These are phyloP conservation scores for Colletotrichum nymphaeae DNA, from an alignment of 2,329 filamentous ascomycete species.

Conservation along the genomic window DNA sequence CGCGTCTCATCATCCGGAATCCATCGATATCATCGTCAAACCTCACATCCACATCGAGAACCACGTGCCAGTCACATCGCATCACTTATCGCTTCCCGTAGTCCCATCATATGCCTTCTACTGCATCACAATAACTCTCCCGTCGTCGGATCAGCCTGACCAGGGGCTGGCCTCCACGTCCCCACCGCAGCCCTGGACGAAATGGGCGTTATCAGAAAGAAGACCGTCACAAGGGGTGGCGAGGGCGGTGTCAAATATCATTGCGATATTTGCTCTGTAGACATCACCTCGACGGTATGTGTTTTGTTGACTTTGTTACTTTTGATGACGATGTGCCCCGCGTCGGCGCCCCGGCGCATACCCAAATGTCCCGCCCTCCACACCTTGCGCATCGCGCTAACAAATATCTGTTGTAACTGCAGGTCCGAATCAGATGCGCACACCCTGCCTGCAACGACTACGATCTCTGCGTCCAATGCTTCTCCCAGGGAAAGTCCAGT, in stretches of 20 bases:
- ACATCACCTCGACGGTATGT: conserved; percentile 95
- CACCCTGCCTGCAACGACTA: conserved; percentile 88
- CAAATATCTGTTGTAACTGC: conserved; percentile 48
- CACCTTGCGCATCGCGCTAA: conserved; percentile 16
- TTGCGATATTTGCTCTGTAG: conserved; percentile 95
- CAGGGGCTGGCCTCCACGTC: conserved; percentile 35
- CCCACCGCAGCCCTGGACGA: conserved; percentile 39
- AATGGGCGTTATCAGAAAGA: conserved; percentile 98
- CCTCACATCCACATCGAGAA: background rate
- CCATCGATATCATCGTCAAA: conserved; percentile 26
- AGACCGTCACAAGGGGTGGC: conserved; percentile 85
- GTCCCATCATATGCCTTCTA: conserved; percentile 8
- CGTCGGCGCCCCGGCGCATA: conserved; percentile 12
- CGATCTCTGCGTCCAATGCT: conserved; percentile 96
- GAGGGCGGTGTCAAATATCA: conserved; percentile 95
- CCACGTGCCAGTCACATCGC: background rate
- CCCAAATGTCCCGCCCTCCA: background rate
- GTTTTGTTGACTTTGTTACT: conserved; percentile 9
- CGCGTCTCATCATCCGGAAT: conserved; percentile 11
- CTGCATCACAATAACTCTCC: conserved; percentile 15
- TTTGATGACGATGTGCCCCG: conserved; percentile 4
- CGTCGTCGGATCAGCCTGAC: conserved; percentile 30
- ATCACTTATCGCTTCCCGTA: background rate
- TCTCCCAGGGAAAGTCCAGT: conserved; percentile 82
- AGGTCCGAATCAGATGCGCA: conserved; percentile 96